phyloP scores from a whole-genome alignment of 768 basidiomycete genomes.

The Leccinum disarticulatum region DNA sequence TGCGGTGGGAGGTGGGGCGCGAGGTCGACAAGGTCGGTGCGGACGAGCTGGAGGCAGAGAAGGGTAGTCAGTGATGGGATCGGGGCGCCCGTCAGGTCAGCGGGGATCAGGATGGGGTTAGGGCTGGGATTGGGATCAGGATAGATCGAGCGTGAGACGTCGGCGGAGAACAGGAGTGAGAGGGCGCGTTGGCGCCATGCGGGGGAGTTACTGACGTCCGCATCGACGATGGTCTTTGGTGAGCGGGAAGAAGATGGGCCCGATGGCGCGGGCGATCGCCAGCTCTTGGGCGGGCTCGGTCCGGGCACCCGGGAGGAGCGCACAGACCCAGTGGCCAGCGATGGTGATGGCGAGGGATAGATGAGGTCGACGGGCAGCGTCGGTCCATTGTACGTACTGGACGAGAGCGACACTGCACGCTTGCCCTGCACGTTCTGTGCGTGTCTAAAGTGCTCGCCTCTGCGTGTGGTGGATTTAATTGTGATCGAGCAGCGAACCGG shows the following conservation, averaged over 20 bases:
- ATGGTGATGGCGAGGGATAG: constrained; percentile 24
- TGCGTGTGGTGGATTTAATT: constrained; percentile 23
- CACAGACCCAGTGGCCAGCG: neutral
- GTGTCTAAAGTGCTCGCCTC: constrained; percentile 73
- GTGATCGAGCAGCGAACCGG: neutral
- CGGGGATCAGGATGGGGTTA: constrained; percentile 14
- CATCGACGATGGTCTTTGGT: constrained; percentile 8
- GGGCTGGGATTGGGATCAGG: constrained; percentile 1
- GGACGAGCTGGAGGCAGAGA: constrained; percentile 55
- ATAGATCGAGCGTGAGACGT: constrained; percentile 13
- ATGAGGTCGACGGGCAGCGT: constrained; percentile 47
- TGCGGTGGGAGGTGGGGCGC: constrained; percentile 56
- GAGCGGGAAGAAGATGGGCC: constrained; percentile 5
- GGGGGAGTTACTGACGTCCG: constrained; percentile 23
- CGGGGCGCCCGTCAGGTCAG: neutral
- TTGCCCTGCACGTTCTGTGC: constrained; percentile 49
- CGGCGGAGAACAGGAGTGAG: constrained; percentile 43
- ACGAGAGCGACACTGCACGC: constrained; percentile 18
- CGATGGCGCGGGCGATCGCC: constrained; percentile 38
- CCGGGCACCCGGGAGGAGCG: constrained; percentile 36
- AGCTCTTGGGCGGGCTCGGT: constrained; percentile 58
- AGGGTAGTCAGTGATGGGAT: constrained; percentile 53
- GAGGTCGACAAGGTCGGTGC: constrained; percentile 47
- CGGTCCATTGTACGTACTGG: constrained; percentile 38
- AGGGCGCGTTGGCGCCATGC: constrained; percentile 59